phyloP scores from a whole-genome alignment of 169 alveolate genomes.

The Plasmodium relictum region DNA sequence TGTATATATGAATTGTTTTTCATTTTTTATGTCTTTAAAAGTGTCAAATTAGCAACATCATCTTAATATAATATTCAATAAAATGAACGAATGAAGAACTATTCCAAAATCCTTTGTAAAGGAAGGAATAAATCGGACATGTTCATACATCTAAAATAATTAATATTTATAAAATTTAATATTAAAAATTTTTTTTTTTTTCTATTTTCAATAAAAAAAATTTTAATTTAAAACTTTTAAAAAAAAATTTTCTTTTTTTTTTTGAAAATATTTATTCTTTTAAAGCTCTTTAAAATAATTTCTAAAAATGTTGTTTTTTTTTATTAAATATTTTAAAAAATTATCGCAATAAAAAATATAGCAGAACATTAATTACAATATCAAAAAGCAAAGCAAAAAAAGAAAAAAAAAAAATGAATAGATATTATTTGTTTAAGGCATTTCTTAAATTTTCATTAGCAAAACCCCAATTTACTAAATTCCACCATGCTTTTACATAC shows the following conservation, averaged over 20 bases:
- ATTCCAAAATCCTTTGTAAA: constrained; percentile 63
- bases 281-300: not conserved
- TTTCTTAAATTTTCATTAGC: constrained; percentile 86
- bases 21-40: too few species aligned
- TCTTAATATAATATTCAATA: not conserved
- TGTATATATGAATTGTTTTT: too few species aligned
- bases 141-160: constrained; percentile 18
- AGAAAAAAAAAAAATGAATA: not conserved
- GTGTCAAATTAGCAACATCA: constrained; percentile 10
- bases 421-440: constrained; percentile 63
- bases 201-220: too few species aligned
- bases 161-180: too few species aligned
- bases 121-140: constrained; percentile 77
- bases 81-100: constrained; percentile 74
- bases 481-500: constrained; percentile 94
- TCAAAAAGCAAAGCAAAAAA: not conserved
- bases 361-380: not conserved
- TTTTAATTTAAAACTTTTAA: too few species aligned
- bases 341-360: not conserved
- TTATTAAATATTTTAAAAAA: not conserved
- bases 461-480: constrained; percentile 95
- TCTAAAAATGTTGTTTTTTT: not conserved
- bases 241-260: not conserved
- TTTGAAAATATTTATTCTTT: not conserved
- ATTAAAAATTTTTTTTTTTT: too few species aligned